Base-by-base conservation (phyloP, 75 land plant species). In the Chamaecyparis obtusa region DNA sequence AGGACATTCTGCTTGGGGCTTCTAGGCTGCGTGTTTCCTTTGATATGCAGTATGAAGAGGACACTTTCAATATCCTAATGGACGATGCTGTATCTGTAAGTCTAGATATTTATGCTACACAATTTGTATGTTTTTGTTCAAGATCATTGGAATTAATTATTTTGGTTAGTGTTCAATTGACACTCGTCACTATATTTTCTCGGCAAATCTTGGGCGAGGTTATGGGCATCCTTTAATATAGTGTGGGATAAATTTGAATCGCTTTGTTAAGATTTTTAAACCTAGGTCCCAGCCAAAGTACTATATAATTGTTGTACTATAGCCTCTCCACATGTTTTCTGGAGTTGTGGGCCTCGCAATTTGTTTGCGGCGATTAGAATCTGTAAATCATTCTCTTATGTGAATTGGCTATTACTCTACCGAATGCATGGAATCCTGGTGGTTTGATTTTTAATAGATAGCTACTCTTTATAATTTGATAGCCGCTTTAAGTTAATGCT, bases 21-120 rank as follows among this genome's bases (percentile, higher is more conserved):
- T 89, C 92, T 16, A 93, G 99, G 90, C 92, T 98, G 79, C 91
- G 99, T 17, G 84, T 93, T 84, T 95, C 98, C 13, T 90, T 93
- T 87, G 99, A 98, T 89, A 90, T 97, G 83, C 94, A 94, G 83
- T 98, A 94, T 87, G 99, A 98, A 87, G 99, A 94, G 79, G 90
- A 98, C 79, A 94, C 57, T 72, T 92, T 95, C 83, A 82, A 91
- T 57, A 87, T 94, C 10, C 81, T 91, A 57, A 97, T 97, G 99
- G 91, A 89, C 82, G 92, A 94, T 56, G 94, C 99, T 0, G 71
- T 80, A 80, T 92, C 94, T 96, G 99, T 95, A 60, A 17, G 88
- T 87, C 27, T 85, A 56, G 0, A 3, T 48, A 5, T 24, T 67
- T 48, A 36, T 60, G 39, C n/a, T 32, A 24, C 55, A 5, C 17